Evolutionary conservation across 768 basidiomycete genomes (phyloP).

Genomic region (Dentipellis fragilis): DNA sequence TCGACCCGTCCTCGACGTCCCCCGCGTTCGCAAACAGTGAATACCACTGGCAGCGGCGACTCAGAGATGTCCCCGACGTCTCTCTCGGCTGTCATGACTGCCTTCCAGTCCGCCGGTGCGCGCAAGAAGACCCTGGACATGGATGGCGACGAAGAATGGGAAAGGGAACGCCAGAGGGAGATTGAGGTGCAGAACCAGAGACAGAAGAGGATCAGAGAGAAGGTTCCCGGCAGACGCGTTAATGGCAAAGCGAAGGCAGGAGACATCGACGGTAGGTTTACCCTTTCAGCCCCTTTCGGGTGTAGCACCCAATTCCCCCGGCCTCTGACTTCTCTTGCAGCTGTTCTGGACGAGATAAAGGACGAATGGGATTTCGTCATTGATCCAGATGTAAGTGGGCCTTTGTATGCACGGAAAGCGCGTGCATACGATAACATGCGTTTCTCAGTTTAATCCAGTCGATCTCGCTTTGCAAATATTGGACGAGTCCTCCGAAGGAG

Average conservation of each 20-base stretch:
- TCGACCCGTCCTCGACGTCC: neutral
- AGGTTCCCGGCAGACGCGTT: conserved; percentile 44
- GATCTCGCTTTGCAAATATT: conserved; percentile 86
- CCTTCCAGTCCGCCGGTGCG: conserved; percentile 60
- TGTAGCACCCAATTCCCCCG: neutral
- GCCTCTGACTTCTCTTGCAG: conserved; percentile 26
- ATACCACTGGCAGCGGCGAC: conserved; percentile 6
- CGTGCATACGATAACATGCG: conserved; percentile 7
- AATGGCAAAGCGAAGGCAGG: conserved; percentile 54
- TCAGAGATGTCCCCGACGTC: conserved; percentile 10
- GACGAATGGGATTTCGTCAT: conserved; percentile 88
- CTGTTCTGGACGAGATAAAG: conserved; percentile 75
- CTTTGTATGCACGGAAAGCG: neutral
- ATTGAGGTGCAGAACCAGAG: conserved; percentile 52
- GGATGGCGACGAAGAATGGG: conserved; percentile 43
- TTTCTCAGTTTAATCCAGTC: conserved; percentile 79
- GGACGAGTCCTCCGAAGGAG: conserved; percentile 53
- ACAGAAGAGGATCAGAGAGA: conserved; percentile 62
- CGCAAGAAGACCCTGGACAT: conserved; percentile 46
- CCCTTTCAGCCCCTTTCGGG: neutral
- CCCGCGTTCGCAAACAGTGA: conserved; percentile 2
- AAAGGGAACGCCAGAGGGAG: conserved; percentile 49
- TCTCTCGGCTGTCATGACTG: conserved; percentile 44
- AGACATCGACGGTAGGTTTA: conserved; percentile 67
- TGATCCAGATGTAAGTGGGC: conserved; percentile 57